These are phyloP conservation scores for Coccomyxa sp. DNA, from an alignment of 139 green algal genomes.

Conservation along the genomic window DNA sequence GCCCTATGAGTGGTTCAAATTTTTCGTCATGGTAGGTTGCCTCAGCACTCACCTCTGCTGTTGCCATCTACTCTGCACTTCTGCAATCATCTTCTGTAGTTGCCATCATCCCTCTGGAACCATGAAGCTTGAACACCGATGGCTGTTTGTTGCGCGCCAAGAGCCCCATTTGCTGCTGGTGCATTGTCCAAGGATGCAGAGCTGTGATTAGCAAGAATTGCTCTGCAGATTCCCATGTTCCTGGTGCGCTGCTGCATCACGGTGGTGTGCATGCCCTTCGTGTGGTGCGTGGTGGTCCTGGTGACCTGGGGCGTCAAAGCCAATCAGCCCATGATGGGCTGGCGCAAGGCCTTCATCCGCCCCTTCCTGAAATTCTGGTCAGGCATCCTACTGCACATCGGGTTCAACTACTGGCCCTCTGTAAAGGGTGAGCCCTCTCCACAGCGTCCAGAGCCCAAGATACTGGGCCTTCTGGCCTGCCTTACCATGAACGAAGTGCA, in stretches of 20 bases:
- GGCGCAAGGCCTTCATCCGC: constrained; percentile 14
- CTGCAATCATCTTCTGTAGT: no score
- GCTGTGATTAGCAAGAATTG: no score
- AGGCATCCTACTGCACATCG: constrained; percentile 21
- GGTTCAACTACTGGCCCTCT: constrained; percentile 21
- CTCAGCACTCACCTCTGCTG: neutral
- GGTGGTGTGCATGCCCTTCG: constrained; percentile 2
- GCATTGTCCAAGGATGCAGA: neutral
- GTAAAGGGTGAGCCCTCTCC: neutral
- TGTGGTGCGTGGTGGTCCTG: constrained; percentile 17
- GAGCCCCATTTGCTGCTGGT: neutral
- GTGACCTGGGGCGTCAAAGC: constrained; percentile 16
- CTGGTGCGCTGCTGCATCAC: neutral
- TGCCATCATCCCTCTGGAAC: no score
- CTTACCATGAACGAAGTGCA: no score
- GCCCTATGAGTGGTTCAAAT: constrained; percentile 39
- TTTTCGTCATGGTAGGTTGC: constrained; percentile 16
- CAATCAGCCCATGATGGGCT: constrained; percentile 18
- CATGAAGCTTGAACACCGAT: no score
- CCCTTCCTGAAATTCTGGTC: constrained; percentile 28
- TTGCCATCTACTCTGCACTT: neutral
- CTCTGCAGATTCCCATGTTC: neutral
- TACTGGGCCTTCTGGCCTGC: no score
- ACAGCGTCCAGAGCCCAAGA: no score
- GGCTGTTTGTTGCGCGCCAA: neutral